Conservation (phyloP, 768 basidiomycete genomes). For the Leucosporidium scottii region DNA sequence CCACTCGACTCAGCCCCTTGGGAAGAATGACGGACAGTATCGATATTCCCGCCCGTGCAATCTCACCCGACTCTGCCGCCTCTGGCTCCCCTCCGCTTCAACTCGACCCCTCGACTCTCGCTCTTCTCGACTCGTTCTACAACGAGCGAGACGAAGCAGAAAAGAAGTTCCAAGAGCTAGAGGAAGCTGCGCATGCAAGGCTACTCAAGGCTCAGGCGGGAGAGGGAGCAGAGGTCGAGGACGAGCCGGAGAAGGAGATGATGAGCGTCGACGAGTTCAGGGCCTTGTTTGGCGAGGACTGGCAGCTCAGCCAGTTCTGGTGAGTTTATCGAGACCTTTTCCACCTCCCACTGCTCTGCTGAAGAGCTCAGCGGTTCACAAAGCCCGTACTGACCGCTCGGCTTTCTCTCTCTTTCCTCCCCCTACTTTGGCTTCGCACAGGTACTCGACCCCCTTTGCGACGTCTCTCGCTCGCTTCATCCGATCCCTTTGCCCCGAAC, state of each 20-base stretch:
- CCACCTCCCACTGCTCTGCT: not conserved
- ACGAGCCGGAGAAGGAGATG: conserved; percentile 25
- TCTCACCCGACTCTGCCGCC: not conserved
- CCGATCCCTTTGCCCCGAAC: conserved; percentile 3
- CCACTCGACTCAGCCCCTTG: not conserved
- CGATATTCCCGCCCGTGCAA: not conserved
- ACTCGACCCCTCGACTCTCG: conserved; percentile 36
- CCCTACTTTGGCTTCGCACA: not conserved
- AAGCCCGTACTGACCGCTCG: not conserved
- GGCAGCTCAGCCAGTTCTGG: conserved; percentile 32
- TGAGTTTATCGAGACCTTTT: not conserved
- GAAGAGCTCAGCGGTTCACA: too few species aligned
- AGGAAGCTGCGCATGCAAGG: conserved; percentile 17
- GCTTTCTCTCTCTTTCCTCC: not conserved
- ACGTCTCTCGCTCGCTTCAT: conserved; percentile 29
- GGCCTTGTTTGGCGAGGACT: conserved; percentile 20
- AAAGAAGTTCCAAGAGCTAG: conserved; percentile 26
- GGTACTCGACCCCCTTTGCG: conserved; percentile 37
- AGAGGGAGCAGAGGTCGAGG: not conserved
- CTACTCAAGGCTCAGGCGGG: not conserved
- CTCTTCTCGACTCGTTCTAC: conserved; percentile 30
- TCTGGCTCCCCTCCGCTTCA: conserved; percentile 9
- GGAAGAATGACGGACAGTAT: not conserved
- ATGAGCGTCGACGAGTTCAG: conserved; percentile 33
- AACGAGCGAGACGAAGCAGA: conserved; percentile 26